Percentiles rank a stretch among this genome's conserved stretches.
Evolutionary conservation across 768 basidiomycete species (phyloP).

Genomic region (Lactarius vividus): DNA sequence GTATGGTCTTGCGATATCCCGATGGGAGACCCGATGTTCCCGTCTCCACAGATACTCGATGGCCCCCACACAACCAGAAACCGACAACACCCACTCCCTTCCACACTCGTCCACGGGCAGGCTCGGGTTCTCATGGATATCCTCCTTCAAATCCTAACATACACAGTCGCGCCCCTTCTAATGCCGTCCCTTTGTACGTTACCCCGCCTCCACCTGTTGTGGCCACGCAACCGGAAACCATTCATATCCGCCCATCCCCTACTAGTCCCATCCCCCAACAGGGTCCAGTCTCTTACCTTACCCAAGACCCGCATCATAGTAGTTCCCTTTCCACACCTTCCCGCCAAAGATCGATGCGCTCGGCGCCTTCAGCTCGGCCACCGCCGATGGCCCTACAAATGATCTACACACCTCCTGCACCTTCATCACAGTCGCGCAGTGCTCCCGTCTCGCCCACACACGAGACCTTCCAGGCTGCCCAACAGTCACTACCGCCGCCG

Average conservation of each 20-base stretch:
- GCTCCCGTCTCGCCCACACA: constrained; percentile 18
- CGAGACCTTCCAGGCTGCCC: constrained; percentile 3
- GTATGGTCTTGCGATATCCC: constrained; percentile 66
- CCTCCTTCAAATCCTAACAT: constrained; percentile 27
- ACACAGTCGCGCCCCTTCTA: constrained; percentile 17
- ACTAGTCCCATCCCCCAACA: constrained; percentile 1
- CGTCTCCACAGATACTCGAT: constrained; percentile 6
- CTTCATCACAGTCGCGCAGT: constrained; percentile 16
- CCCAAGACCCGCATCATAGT: constrained; percentile 3
- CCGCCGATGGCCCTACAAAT: constrained; percentile 19
- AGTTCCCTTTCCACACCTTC: constrained; percentile 1
- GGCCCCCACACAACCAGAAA: constrained; percentile 10
- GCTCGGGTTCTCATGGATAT: constrained; percentile 20
- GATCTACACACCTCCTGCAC: constrained; percentile 25
- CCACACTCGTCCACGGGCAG: constrained; percentile 9
- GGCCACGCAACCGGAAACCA: constrained; percentile 24
- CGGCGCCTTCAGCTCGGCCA: constrained; percentile 13
- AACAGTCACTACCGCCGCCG: constrained; percentile 6
- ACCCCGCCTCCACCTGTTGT: constrained; percentile 14
- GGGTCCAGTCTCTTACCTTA: constrained; percentile 5
- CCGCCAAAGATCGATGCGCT: constrained; percentile 22
- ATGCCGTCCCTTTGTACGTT: constrained; percentile 21
- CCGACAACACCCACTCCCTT: constrained; percentile 2
- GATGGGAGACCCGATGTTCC: constrained; percentile 44
- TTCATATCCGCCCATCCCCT: constrained; percentile 27